Base-by-base conservation (phyloP, 1,284 basidiomycete species). In the Ustilago nuda region DNA sequence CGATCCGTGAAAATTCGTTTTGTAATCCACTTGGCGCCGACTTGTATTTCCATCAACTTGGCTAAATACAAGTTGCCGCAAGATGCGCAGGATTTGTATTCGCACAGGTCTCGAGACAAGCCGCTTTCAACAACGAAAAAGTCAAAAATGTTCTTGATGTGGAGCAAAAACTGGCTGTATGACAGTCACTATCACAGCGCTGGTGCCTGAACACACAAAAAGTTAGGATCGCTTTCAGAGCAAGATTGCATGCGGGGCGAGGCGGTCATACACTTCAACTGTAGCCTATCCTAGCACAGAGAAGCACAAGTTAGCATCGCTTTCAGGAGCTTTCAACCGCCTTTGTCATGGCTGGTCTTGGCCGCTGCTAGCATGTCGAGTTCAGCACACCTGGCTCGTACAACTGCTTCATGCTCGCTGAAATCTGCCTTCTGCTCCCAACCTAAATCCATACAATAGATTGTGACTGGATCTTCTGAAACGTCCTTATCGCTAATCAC, bases 251-350 rank as follows among this genome's bases (percentile, higher is more conserved):
- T 37, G 53, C 53, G 53, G 53, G 53, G 27, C 53, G 35, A 33
- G 41, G 27, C 19, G 53, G 53, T 30, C 33, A 33, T 33, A 52
- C 9, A 23, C 45, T 27, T 45, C 48, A 50, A 50, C 15, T 11
- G 33, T n/a, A 36, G 43, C 43, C 43, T n/a, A 36, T 17, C 43
- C 43, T 15, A n/a, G 43, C 43, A 45, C 43, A 45, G 15, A n/a
- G 19, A 6, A 45, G 43, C 43, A 27, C 23, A 27, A 27, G 23
- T 15, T 45, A 45, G 23, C 30, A 13, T 50, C 48, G 48, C 48
- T 50, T 32, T 32, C 48, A 4, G 13, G 52, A 53, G 35, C 55
- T 56, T 56, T 56, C 55, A 56, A 56, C 39, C 39, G 37, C 54
- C 35, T 55, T 55, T 27, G 54, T 37, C 51, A 53, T 53, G 51